These are phyloP conservation scores for Oenanthe sinensis DNA, from an alignment of 129 eudicot genomes.

Conservation along the genomic window DNA sequence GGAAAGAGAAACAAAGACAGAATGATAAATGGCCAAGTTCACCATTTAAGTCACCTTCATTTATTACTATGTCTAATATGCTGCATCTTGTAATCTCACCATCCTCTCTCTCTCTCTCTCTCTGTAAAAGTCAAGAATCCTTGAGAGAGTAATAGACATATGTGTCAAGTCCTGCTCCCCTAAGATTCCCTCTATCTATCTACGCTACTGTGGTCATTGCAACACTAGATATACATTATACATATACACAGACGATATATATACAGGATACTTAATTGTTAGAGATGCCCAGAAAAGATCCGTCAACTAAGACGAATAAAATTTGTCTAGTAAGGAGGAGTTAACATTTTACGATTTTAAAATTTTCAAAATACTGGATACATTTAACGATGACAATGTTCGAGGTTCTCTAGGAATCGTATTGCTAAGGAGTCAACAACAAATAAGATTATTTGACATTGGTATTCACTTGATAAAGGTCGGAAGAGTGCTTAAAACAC, in stretches of 20 bases:
- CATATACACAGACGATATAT: neutral
- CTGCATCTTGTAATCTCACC: constrained; percentile 1
- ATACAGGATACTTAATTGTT: too few species aligned
- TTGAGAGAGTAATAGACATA: constrained; percentile 6
- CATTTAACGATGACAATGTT: too few species aligned
- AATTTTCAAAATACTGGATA: too few species aligned
- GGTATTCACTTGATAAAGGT: too few species aligned
- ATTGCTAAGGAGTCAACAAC: too few species aligned
- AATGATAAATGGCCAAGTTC: constrained; percentile 33
- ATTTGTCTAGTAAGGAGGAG: too few species aligned
- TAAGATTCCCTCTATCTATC: constrained; percentile 23
- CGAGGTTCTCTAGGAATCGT: too few species aligned
- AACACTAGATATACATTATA: neutral
- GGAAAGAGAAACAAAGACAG: constrained; percentile 17
- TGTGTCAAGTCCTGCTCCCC: constrained; percentile 28
- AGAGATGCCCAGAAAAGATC: too few species aligned
- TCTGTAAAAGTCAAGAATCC: neutral
- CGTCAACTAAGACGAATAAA: too few species aligned
- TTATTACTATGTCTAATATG: constrained; percentile 1
- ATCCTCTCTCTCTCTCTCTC: neutral
- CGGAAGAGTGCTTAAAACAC: too few species aligned
- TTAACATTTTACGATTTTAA: too few species aligned
- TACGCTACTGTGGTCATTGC: neutral
- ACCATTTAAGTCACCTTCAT: constrained; percentile 4
- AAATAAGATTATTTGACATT: too few species aligned